phyloP scores from a whole-genome alignment of 2,329 filamentous ascomycete species.

The Cladosporium colombiae region DNA sequence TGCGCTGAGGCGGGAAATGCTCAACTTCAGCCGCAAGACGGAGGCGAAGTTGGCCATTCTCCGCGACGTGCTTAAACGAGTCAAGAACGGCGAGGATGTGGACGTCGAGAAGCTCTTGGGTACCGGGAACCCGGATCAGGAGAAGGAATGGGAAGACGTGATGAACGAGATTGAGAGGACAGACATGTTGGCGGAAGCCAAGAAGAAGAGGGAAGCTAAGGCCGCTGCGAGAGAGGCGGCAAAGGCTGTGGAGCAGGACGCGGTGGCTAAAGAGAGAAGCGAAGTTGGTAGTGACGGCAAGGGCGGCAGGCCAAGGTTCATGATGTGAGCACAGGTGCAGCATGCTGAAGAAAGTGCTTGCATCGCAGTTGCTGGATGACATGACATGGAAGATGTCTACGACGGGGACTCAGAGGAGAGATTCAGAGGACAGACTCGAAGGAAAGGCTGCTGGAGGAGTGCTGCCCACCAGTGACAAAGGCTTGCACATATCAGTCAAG shows the following conservation, averaged over 20 bases:
- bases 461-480: background rate
- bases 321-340: constrained; percentile 30
- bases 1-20: constrained; percentile 72
- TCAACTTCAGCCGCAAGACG: constrained; percentile 70
- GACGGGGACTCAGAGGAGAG: background rate
- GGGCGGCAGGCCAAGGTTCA: constrained; percentile 30
- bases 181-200: constrained; percentile 34
- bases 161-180: constrained; percentile 42
- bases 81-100: constrained; percentile 73
- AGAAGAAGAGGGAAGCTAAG: constrained; percentile 33
- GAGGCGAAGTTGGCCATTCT: constrained; percentile 77
- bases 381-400: background rate
- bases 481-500: background rate
- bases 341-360: background rate
- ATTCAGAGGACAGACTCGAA: background rate
- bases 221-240: constrained; percentile 28
- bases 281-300: background rate
- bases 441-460: background rate
- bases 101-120: constrained; percentile 83
- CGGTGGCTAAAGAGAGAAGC: constrained; percentile 22
- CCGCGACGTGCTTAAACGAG: constrained; percentile 70
- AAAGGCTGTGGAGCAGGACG: constrained; percentile 18
- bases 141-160: constrained; percentile 88
- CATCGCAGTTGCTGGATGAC: background rate
- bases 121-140: constrained; percentile 71